Percentiles rank a stretch among this genome's conserved stretches.
Conservation (phyloP, 345 rosid genomes). For the Aquilaria sinensis region DNA sequence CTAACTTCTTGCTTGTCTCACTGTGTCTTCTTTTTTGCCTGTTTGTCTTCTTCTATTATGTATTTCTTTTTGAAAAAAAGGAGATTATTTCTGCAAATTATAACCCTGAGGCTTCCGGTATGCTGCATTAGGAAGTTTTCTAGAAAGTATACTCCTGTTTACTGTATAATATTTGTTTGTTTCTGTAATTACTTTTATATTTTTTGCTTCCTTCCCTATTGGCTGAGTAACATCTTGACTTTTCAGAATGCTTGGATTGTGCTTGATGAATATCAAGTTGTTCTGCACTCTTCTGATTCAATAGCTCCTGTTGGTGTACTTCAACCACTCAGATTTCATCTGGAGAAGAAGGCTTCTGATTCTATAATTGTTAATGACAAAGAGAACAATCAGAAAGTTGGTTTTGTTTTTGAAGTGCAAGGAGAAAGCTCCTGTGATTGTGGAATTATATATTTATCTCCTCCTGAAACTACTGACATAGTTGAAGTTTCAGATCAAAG, state of each 20-base stretch:
- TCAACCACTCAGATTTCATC: conserved; percentile 70
- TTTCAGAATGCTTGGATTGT: conserved; percentile 76
- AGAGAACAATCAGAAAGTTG: conserved; percentile 26
- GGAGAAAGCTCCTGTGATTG: conserved; percentile 34
- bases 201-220: background rate
- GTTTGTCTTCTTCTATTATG: background rate
- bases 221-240: conserved; percentile 11
- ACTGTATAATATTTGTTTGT: background rate
- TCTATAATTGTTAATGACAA: conserved; percentile 15
- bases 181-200: background rate
- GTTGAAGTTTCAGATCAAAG: conserved; percentile 31
- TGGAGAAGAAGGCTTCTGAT: conserved; percentile 52
- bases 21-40: background rate
- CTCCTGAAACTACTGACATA: conserved; percentile 26
- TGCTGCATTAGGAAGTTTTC: too few relatives aligned
- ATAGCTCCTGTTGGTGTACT: conserved; percentile 94
- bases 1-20: background rate
- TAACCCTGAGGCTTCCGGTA: too few relatives aligned
- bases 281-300: conserved; percentile 75
- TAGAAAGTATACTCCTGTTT: background rate
- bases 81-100: too few relatives aligned
- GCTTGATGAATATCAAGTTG: conserved; percentile 72
- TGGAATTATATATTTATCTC: conserved; percentile 24
- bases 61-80: too few relatives aligned
- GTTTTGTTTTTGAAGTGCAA: conserved; percentile 56